phyloP scores from a whole-genome alignment of 306 rosid species.

The Luffa acutangula region DNA sequence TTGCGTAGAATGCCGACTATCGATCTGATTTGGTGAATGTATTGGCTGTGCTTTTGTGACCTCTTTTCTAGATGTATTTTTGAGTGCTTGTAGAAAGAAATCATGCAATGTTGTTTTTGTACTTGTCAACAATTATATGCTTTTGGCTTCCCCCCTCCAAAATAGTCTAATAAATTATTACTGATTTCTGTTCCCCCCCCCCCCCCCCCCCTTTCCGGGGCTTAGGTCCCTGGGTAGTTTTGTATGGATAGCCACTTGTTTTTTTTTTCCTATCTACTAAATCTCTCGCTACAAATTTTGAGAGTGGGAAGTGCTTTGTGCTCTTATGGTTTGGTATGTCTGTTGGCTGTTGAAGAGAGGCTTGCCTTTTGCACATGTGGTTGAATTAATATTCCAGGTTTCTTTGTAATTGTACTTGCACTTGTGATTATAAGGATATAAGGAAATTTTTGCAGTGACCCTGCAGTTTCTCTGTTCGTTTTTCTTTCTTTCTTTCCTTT shows the following conservation, averaged over 20 bases:
- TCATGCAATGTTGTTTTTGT: not conserved
- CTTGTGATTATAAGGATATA: not conserved
- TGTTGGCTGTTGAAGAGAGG: not conserved
- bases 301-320: not conserved
- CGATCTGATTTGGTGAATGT: slow-evolving; percentile 82
- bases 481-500: not conserved
- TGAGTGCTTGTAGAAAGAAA: slow-evolving; percentile 3
- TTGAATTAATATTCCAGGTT: not conserved
- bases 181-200: not conserved
- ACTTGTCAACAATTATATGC: not conserved
- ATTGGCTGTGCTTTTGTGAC: slow-evolving; percentile 61
- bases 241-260: not conserved
- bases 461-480: not conserved
- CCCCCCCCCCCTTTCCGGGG: not conserved
- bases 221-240: not conserved
- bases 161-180: not conserved
- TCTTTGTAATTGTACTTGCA: not conserved
- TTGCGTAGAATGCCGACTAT: slow-evolving; percentile 86
- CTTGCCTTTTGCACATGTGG: not conserved
- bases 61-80: slow-evolving; percentile 20
- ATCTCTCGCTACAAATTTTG: not conserved
- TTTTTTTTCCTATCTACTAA: too few relatives aligned
- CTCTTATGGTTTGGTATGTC: not conserved
- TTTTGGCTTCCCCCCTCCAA: not conserved
- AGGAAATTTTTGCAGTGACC: not conserved